These are phyloP conservation scores for Sparassis latifolia DNA, from an alignment of 1,284 basidiomycete genomes.

Conservation along the genomic window DNA sequence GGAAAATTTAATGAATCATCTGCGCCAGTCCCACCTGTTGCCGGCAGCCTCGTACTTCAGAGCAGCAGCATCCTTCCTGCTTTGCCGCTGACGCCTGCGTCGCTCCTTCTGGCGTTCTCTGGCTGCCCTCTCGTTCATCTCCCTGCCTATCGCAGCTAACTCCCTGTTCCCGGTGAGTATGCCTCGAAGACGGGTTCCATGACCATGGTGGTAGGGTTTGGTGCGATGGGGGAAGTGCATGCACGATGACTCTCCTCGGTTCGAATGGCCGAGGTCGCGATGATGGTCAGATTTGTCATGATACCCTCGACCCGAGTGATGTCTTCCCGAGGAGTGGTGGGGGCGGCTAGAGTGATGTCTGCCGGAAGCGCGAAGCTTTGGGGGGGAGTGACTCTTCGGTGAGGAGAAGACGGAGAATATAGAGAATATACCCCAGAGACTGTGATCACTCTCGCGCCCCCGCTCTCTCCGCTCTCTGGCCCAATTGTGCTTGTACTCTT, in stretches of 20 bases:
- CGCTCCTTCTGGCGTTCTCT: conserved; percentile 14
- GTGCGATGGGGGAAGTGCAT: conserved; percentile 22
- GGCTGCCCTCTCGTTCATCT: conserved; percentile 5
- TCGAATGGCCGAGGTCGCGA: conserved; percentile 9
- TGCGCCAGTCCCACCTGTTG: conserved; percentile 1
- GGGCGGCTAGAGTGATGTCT: too few relatives aligned
- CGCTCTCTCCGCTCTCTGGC: conserved; percentile 1
- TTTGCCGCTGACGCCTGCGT: conserved; percentile 13
- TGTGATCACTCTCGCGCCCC: conserved; percentile 3
- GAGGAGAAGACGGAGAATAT: not conserved
- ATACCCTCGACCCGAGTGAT: too few relatives aligned
- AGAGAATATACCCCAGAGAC: conserved; percentile 3
- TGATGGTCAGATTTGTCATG: conserved; percentile 7
- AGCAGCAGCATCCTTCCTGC: conserved; percentile 11
- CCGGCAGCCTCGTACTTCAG: conserved; percentile 8
- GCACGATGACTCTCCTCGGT: conserved; percentile 10
- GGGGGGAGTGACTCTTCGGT: not conserved
- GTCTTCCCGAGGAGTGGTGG: too few relatives aligned
- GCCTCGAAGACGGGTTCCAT: conserved; percentile 16
- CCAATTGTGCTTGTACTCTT: conserved; percentile 15
- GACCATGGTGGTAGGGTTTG: conserved; percentile 19
- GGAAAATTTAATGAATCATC: not conserved
- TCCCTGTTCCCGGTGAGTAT: conserved; percentile 11
- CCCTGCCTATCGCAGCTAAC: conserved; percentile 9
- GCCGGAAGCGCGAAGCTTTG: not conserved